Evolutionary conservation across 2,329 filamentous ascomycete species (phyloP).

Genomic region (Trichoderma koningiopsis): DNA sequence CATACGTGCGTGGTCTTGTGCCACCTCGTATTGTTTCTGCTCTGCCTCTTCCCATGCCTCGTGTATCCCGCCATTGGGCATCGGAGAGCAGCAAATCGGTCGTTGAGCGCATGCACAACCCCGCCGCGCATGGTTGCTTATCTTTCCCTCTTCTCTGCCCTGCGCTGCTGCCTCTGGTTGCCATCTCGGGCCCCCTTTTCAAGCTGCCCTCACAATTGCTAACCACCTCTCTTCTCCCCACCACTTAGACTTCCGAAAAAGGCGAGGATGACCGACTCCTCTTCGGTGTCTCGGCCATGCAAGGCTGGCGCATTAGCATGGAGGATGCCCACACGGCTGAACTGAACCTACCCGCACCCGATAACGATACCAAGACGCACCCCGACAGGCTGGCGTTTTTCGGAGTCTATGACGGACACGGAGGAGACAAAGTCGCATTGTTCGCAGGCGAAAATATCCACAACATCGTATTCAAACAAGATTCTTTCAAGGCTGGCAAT

Average conservation of each 20-base stretch:
- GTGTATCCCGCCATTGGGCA: background rate
- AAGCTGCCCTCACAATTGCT: slow-evolving; percentile 30
- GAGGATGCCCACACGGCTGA: slow-evolving; percentile 92
- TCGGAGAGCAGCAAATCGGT: background rate
- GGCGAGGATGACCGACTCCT: slow-evolving; percentile 91
- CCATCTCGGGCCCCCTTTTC: background rate
- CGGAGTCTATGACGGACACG: slow-evolving; percentile 96
- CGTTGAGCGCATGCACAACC: slow-evolving; percentile 17
- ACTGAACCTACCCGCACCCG: slow-evolving; percentile 74
- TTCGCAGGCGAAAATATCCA: slow-evolving; percentile 93
- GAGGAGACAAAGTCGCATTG: slow-evolving; percentile 91
- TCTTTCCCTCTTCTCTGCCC: background rate
- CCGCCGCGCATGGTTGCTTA: background rate
- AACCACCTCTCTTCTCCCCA: slow-evolving; percentile 27
- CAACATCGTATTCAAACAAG: slow-evolving; percentile 92
- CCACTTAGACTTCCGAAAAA: slow-evolving; percentile 74
- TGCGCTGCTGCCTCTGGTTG: background rate
- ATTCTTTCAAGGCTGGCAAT: slow-evolving; percentile 86
- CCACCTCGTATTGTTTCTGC: background rate
- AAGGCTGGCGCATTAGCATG: slow-evolving; percentile 99
- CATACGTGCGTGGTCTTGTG: background rate
- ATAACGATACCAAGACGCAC: slow-evolving; percentile 62
- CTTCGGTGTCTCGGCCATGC: slow-evolving; percentile 97
- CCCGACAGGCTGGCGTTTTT: slow-evolving; percentile 87
- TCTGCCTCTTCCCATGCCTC: background rate